Conservation (phyloP, 805 yeast genomes). For the Saccharomycopsis fodiens region DNA sequence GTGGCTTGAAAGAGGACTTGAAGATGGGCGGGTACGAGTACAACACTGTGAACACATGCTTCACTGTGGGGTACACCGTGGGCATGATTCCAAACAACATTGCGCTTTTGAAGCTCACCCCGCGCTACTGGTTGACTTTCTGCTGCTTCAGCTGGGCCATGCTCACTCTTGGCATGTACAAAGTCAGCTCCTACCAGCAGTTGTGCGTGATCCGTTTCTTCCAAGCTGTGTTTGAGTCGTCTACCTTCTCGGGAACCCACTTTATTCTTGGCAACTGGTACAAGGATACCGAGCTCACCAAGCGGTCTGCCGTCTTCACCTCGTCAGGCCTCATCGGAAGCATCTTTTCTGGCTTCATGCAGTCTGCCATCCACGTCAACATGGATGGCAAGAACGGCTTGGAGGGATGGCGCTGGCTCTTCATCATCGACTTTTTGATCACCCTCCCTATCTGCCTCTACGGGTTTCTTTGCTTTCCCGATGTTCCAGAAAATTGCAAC, state of each 20-base stretch:
- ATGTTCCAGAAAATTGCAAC: conserved; percentile 15
- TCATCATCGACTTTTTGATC: conserved; percentile 51
- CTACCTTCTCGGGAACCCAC: conserved; percentile 50
- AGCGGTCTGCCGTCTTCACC: conserved; percentile 47
- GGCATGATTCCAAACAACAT: conserved; percentile 58
- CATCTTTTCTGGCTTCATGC: conserved; percentile 50
- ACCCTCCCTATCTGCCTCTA: conserved; percentile 51
- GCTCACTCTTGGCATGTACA: conserved; percentile 44
- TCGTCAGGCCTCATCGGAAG: conserved; percentile 48
- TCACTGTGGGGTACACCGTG: conserved; percentile 53
- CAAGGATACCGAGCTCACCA: conserved; percentile 39
- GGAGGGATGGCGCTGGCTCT: conserved; percentile 64
- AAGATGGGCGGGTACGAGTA: conserved; percentile 40
- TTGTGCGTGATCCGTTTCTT: conserved; percentile 53
- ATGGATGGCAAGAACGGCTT: conserved; percentile 42
- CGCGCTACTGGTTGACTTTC: conserved; percentile 48
- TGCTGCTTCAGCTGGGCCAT: conserved; percentile 52
- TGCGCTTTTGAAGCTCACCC: conserved; percentile 43
- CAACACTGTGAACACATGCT: conserved; percentile 46
- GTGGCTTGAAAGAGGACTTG: conserved; percentile 57
- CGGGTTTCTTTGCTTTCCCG: conserved; percentile 33
- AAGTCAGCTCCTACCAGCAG: conserved; percentile 38
- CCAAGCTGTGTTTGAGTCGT: conserved; percentile 53
- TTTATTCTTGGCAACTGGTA: conserved; percentile 49
- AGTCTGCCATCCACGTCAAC: conserved; percentile 41